Evolutionary conservation across 257 asterid genomes (phyloP).

Genomic region (Linaria vulgaris): DNA sequence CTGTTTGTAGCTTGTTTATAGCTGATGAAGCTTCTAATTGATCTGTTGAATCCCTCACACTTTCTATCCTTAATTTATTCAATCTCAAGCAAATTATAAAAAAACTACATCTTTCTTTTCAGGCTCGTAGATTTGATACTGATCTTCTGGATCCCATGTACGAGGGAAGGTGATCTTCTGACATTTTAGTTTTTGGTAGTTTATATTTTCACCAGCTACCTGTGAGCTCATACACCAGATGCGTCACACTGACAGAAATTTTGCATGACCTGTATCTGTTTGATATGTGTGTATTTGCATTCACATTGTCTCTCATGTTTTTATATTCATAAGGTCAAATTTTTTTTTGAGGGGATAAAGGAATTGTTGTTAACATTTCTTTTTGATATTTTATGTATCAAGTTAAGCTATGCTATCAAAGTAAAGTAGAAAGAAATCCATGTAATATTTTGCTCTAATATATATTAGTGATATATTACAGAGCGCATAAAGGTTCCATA

Average conservation of each 20-base stretch:
- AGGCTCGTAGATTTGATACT: slow-evolving; percentile 73
- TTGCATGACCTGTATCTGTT: slow-evolving; percentile 19
- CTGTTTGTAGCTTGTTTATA: neutral
- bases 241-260: slow-evolving; percentile 3
- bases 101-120: slow-evolving; percentile 32
- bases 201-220: neutral
- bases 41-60: slow-evolving; percentile 6
- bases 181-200: slow-evolving; percentile 18
- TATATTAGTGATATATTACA: slow-evolving; percentile 28
- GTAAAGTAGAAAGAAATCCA: too few species aligned
- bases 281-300: slow-evolving; percentile 12
- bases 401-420: neutral
- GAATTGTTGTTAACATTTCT: neutral
- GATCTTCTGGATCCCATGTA: slow-evolving; percentile 77
- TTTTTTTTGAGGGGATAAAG: slow-evolving; percentile 10
- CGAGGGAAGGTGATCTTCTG: slow-evolving; percentile 63
- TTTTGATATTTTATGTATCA: slow-evolving; percentile 2
- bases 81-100: neutral
- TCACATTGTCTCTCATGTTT: slow-evolving; percentile 2
- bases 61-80: slow-evolving; percentile 19
- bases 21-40: slow-evolving; percentile 17
- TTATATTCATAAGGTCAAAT: slow-evolving; percentile 1
- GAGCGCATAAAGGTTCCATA: slow-evolving; percentile 67
- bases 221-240: slow-evolving; percentile 19
- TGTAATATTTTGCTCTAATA: slow-evolving; percentile 14